Percentiles rank a stretch among this genome's conserved stretches.
Evolutionary conservation across 768 basidiomycete genomes (phyloP).

Genomic region (Mycena olivaceomarginata): DNA sequence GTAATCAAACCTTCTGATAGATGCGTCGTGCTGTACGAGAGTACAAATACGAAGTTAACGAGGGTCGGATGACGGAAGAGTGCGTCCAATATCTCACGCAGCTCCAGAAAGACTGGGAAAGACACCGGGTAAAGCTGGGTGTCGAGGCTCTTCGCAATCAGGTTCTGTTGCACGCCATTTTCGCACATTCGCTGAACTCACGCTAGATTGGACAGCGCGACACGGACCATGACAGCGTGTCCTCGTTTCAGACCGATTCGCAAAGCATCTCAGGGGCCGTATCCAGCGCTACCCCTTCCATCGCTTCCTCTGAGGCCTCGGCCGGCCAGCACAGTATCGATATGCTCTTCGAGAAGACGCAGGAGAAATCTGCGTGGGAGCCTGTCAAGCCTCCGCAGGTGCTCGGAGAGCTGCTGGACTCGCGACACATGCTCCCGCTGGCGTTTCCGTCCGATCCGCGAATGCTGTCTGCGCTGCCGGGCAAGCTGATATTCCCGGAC

Average conservation of each 20-base stretch:
- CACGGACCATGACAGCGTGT: constrained; percentile 76
- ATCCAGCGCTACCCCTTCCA: constrained; percentile 56
- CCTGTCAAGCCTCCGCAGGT: constrained; percentile 87
- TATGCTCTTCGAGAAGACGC: constrained; percentile 82
- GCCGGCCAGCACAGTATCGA: constrained; percentile 80
- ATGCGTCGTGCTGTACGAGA: constrained; percentile 96
- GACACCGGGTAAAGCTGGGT: constrained; percentile 90
- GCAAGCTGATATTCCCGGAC: constrained; percentile 60
- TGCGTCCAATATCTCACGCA: constrained; percentile 96
- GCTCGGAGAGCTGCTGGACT: constrained; percentile 94
- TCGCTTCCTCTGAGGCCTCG: constrained; percentile 58
- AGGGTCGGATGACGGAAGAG: constrained; percentile 95
- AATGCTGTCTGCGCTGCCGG: constrained; percentile 83
- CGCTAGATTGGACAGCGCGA: constrained; percentile 81
- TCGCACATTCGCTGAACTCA: constrained; percentile 25
- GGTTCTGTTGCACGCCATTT: constrained; percentile 59
- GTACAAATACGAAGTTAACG: constrained; percentile 95
- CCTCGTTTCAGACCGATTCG: constrained; percentile 69
- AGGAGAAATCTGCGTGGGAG: constrained; percentile 83
- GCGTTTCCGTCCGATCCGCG: constrained; percentile 89
- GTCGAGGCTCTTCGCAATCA: constrained; percentile 91
- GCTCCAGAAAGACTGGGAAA: constrained; percentile 98
- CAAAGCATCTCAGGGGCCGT: constrained; percentile 46
- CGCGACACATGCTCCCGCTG: constrained; percentile 93
- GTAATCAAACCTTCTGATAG: constrained; percentile 57